A percentile compares a stretch with the other conserved stretches of the same genome.
Conservation (phyloP, 2,329 filamentous ascomycete species). For the Pyricularia grisea region DNA sequence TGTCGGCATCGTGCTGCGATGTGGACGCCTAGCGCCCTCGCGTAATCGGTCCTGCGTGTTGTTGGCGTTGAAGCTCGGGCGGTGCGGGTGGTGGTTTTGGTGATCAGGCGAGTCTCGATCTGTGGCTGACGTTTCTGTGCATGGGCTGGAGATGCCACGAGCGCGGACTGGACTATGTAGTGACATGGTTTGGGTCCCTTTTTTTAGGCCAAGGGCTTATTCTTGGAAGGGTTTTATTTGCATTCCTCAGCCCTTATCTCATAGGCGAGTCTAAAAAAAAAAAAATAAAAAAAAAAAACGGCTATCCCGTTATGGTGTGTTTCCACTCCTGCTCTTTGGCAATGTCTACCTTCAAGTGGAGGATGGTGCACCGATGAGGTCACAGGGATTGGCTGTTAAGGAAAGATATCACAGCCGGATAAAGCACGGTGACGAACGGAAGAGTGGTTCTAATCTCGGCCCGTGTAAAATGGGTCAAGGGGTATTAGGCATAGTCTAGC, state of each 20-base stretch:
- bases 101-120: background rate
- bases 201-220: background rate
- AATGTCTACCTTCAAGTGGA: background rate
- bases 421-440: background rate
- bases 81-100: conserved; percentile 13
- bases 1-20: conserved; percentile 15
- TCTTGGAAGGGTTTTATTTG: background rate
- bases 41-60: conserved; percentile 41
- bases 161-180: background rate
- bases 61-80: conserved; percentile 41
- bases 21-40: conserved; percentile 26
- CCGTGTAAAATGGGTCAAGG: background rate
- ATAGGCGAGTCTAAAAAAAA: background rate
- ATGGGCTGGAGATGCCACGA: background rate
- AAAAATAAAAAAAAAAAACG: background rate
- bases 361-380: background rate
- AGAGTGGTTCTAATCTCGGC: background rate
- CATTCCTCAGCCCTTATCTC: background rate
- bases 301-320: background rate
- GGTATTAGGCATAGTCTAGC: background rate
- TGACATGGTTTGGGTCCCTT: background rate
- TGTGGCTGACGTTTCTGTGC: background rate
- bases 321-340: background rate
- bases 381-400: background rate
- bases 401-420: background rate